Conservation (phyloP, 306 rosid species). For the Medicago arabica region DNA sequence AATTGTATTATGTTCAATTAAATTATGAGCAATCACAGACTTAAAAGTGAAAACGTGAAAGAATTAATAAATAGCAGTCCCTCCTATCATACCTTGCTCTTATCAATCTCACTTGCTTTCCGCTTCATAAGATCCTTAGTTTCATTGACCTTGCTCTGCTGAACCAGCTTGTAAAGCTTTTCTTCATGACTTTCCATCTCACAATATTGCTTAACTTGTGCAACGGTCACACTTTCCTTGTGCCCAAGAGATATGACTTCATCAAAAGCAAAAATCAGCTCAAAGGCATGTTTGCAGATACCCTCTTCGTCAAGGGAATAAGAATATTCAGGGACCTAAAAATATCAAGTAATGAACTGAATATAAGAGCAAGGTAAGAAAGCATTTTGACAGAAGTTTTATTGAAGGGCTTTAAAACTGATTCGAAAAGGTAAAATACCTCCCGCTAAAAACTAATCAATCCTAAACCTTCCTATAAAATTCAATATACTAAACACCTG, state of each 20-base stretch:
- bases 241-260: conserved; percentile 94
- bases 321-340: neutral
- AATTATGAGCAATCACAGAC: too few species aligned
- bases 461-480: conserved; percentile 13
- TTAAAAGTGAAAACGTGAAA: neutral
- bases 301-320: neutral
- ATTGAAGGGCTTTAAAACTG: conserved; percentile 4
- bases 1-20: conserved; percentile 15
- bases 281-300: neutral
- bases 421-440: neutral
- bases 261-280: conserved; percentile 90
- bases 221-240: conserved; percentile 83
- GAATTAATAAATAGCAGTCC: conserved; percentile 2
- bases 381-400: neutral
- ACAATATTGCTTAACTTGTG: conserved; percentile 91
- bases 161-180: conserved; percentile 90
- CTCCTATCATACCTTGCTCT: conserved; percentile 87
- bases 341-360: conserved; percentile 55
- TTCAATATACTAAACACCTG: neutral
- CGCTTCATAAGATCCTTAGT: conserved; percentile 97
- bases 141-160: conserved; percentile 95
- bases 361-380: neutral
- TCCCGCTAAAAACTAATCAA: conserved; percentile 7
- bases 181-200: conserved; percentile 99
- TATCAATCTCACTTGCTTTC: conserved; percentile 98